A percentile compares a stretch with the other conserved stretches of the same genome.
Conservation (phyloP, 176 grass and related monocot species). For the Paspalum notatum region DNA sequence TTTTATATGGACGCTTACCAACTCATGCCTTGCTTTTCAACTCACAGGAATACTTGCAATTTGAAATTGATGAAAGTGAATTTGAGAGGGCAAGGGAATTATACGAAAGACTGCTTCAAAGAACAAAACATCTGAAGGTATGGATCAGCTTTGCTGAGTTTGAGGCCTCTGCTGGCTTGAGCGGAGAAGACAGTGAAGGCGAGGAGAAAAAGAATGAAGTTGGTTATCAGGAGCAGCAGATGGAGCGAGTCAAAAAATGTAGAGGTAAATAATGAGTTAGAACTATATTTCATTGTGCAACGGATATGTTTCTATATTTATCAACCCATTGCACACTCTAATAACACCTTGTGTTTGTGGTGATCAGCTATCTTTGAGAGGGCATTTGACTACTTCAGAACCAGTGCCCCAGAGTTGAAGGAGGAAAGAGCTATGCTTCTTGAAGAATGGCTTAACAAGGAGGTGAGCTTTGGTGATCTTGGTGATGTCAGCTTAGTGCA, state of each 20-base stretch:
- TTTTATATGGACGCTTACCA: conserved; percentile 10
- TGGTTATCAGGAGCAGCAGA: conserved; percentile 44
- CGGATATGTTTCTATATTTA: background rate
- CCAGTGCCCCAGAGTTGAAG: conserved; percentile 72
- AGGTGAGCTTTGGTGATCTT: conserved; percentile 66
- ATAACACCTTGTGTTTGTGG: conserved; percentile 22
- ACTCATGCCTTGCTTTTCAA: conserved; percentile 3
- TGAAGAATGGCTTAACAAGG: conserved; percentile 92
- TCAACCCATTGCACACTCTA: background rate
- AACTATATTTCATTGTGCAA: conserved; percentile 11
- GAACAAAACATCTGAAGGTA: conserved; percentile 90
- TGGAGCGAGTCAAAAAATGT: conserved; percentile 49
- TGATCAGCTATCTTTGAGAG: conserved; percentile 75
- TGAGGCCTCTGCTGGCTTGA: conserved; percentile 69
- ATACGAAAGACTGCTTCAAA: conserved; percentile 84
- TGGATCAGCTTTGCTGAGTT: conserved; percentile 96
- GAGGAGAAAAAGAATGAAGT: conserved; percentile 56
- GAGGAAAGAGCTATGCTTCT: conserved; percentile 97
- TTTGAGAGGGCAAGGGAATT: conserved; percentile 72
- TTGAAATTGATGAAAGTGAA: conserved; percentile 82
- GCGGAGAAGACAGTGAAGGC: conserved; percentile 41
- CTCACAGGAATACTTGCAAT: conserved; percentile 80
- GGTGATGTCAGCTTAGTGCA: conserved; percentile 84
- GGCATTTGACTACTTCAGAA: conserved; percentile 87
- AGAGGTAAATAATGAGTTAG: conserved; percentile 55